Base-by-base conservation (phyloP, 148 eudicot species). In the Rhododendron griersonianum region DNA sequence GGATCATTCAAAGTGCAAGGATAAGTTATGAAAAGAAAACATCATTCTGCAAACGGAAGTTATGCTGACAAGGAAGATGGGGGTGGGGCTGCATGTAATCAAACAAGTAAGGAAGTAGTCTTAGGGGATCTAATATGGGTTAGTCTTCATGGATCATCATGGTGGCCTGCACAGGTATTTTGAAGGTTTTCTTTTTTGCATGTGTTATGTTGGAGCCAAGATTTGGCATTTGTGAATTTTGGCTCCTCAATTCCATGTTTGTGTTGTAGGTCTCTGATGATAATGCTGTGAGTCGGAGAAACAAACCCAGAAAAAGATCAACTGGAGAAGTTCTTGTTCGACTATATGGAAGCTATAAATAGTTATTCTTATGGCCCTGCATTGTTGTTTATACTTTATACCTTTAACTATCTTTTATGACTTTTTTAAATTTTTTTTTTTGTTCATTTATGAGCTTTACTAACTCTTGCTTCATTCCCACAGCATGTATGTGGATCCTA, bases 91-190 rank as follows among this genome's bases (percentile, higher is more conserved):
- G 74, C 85, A 77, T 71, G 25, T 71, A 80, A 77, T 28, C 84
- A 85, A 78, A 74, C 81, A 57, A 73, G 41, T 74, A 85, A 44
- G 74, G 91, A 86, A 81, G 39, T 89, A 11, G 71, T 39, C 71
- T 90, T 87, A 0, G 98, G 95, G 83, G 93, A 93, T 57, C 47
- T 90, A 74, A 90, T 87, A 51, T 94, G 98, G 98, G 87, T 93
- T 86, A 91, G 91, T 87, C 87, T 88, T 78, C 86, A 48, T 37
- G 89, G 90, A 81, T 14, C 78, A 81, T 88, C 93, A 73, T 94
- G 95, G 98, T 94, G 98, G 98, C 98, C 95, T 86, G 95, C 93
- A 9, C 95, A 93, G 90, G 98, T 94, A 82, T 30, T 19, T 59
- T 19, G 47, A 84, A 51, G 14, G 25, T 57, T 45, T 53, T 33